Conservation (phyloP, 176 grass and related monocot genomes). For the Sorghum bicolor region DNA sequence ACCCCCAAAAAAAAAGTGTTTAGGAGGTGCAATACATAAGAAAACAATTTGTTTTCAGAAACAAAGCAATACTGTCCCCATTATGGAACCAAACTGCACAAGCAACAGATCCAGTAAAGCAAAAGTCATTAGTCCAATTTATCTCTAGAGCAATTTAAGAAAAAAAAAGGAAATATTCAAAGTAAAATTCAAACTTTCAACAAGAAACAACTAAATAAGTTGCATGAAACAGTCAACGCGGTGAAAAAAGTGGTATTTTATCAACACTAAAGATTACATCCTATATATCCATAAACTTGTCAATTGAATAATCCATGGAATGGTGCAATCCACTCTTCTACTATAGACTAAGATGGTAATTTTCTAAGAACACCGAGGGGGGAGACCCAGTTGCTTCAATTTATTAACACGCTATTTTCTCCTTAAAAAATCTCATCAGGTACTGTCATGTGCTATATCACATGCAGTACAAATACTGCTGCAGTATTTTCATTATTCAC, state of each 20-base stretch:
- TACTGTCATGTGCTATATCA: not conserved
- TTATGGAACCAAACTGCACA: not conserved
- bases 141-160: not conserved
- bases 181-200: not conserved
- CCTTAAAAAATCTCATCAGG: conserved; percentile 13
- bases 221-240: not conserved
- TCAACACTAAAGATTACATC: not conserved
- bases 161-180: not conserved
- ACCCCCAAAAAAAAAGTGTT: not conserved
- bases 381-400: not conserved
- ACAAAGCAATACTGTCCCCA: not conserved
- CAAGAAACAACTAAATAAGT: not conserved
- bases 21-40: not conserved
- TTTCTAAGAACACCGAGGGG: not conserved
- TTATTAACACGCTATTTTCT: not conserved
- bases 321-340: not conserved
- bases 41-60: not conserved
- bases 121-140: not conserved
- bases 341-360: not conserved
- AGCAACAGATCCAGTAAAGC: not conserved
- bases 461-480: conserved; percentile 14
- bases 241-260: not conserved
- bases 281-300: not conserved
- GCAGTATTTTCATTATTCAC: conserved; percentile 23
- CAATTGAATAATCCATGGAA: not conserved